Evolutionary conservation across 345 rosid genomes (phyloP), one percentile per base, ranked within the genome.

Genomic region (Hypericum perforatum): DNA sequence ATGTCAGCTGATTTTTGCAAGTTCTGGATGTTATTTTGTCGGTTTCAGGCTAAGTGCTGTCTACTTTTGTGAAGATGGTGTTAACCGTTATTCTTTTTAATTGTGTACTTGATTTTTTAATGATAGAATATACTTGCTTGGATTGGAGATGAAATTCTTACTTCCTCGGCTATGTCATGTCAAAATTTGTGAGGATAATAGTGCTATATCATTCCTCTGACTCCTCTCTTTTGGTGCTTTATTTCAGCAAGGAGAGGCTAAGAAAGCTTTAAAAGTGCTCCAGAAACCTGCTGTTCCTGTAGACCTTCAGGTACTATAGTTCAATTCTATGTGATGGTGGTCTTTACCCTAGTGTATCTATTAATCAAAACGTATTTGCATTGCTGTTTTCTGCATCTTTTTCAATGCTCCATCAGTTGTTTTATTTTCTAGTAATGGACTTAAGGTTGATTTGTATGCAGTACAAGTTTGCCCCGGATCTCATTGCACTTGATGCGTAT

Each of bases 391-490:
- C 8, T 0, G 3, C 16, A 13, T 13, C 14, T 12, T 46, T 55
- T 49, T 59, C 62, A n/a, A 47, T 54, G 52, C 40, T 67, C 52
- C 39, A 43, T 54, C 53, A 53, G 16, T 49, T 29, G 64, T 55
- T 58, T 22, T 22, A 11, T 62, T 51, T 40, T 55, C 49, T 32
- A 54, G 45, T 59, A 39, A 36, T 46, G 29, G 44, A 67, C 16
- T 59, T 29, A 51, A 40, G 43, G 49, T 22, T 66, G 50, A 59
- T 65, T 59, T 43, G 49, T 53, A 62, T 71, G 82, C 91, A 92
- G 98, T 92, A 92, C 71, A 88, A 88, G 76, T 92, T 85, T 70
- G 94, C 95, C 15, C 87, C 98, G 6, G 95, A 92, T 11, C 94
- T 92, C 55, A 84, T 92, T 58, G 77, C 79, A 72, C 97, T 92